These are phyloP conservation scores for Leptodermis oblonga DNA, from an alignment of 257 asterid genomes.

Conservation along the genomic window DNA sequence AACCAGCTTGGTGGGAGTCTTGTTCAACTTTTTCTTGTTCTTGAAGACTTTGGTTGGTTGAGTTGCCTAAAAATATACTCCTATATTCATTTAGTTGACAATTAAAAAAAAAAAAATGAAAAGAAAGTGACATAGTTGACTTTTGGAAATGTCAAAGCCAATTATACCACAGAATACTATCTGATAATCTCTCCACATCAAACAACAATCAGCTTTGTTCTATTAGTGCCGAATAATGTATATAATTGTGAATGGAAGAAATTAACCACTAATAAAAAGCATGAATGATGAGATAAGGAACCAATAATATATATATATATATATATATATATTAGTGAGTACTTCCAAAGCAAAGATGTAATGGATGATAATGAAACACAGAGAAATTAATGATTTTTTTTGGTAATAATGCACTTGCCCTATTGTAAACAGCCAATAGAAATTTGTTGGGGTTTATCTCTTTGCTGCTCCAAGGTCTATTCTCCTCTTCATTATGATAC, in stretches of 20 bases:
- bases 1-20: background rate
- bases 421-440: background rate
- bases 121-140: background rate
- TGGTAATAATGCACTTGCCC: background rate
- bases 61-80: background rate
- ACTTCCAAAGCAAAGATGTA: background rate
- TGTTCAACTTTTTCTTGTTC: background rate
- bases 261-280: too few relatives aligned
- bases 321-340: too few relatives aligned
- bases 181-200: conserved; percentile 5
- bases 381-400: background rate
- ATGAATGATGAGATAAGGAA: background rate
- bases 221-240: background rate
- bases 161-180: background rate
- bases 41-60: background rate
- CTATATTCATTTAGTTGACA: conserved; percentile 5
- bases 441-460: background rate
- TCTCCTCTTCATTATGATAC: background rate
- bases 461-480: too few relatives aligned
- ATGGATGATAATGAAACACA: background rate
- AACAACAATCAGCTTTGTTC: background rate
- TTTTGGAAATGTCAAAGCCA: background rate
- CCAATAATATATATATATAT: too few relatives aligned
- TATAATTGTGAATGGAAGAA: too few relatives aligned
- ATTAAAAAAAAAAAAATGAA: background rate